Evolutionary conservation across 2,329 filamentous ascomycete genomes (phyloP).

Genomic region (Paecilomyces dactylethromorphus): DNA sequence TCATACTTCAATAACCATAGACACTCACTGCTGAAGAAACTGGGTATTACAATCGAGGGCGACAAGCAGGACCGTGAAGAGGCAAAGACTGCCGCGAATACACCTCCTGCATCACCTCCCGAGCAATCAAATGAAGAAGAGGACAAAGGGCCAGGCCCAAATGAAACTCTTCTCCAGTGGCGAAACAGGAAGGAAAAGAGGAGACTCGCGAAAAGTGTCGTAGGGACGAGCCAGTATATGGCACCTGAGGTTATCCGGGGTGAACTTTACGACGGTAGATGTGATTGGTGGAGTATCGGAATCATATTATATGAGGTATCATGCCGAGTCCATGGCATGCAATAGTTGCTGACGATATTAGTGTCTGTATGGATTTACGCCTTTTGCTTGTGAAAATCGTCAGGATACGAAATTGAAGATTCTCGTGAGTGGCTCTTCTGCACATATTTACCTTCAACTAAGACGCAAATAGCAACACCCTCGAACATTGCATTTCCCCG

Average conservation of each 20-base stretch:
- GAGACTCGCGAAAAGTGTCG: slow-evolving; percentile 72
- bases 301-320: slow-evolving; percentile 79
- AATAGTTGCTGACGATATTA: slow-evolving; percentile 16
- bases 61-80: slow-evolving; percentile 64
- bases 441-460: slow-evolving; percentile 5
- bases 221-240: slow-evolving; percentile 98
- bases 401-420: slow-evolving; percentile 84
- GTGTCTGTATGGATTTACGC: slow-evolving; percentile 86
- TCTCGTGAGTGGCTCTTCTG: slow-evolving; percentile 46
- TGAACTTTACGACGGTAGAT: slow-evolving; percentile 79
- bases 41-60: slow-evolving; percentile 67
- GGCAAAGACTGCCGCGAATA: slow-evolving; percentile 29
- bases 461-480: slow-evolving; percentile 56
- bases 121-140: slow-evolving; percentile 22
- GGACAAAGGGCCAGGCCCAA: slow-evolving; percentile 15
- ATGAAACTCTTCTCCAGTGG: slow-evolving; percentile 59
- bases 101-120: slow-evolving; percentile 1
- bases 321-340: slow-evolving; percentile 4
- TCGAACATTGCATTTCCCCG: slow-evolving; percentile 64
- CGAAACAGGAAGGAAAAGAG: slow-evolving; percentile 63
- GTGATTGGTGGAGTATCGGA: slow-evolving; percentile 95
- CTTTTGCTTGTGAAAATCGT: slow-evolving; percentile 76
- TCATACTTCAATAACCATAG: slow-evolving; percentile 79
- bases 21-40: slow-evolving; percentile 67
- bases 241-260: slow-evolving; percentile 86